A percentile compares a stretch with the other conserved stretches of the same genome.
Conservation (phyloP, 2,329 filamentous ascomycete genomes). For the Phialophora macrospora region DNA sequence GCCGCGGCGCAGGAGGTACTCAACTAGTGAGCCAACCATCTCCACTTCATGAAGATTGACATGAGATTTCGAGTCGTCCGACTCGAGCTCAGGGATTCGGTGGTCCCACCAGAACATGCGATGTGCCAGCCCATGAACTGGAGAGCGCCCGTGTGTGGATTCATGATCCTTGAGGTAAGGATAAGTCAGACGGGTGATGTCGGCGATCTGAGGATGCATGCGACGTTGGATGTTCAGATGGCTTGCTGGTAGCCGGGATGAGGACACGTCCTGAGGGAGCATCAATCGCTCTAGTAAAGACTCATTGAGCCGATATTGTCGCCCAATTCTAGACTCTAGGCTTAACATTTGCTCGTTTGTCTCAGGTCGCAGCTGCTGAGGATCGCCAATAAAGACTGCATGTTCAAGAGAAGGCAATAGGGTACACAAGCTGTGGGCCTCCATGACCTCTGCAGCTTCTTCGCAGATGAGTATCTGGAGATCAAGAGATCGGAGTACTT, state of each 20-base stretch:
- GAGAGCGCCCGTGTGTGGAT: slow-evolving; percentile 21
- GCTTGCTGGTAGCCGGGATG: slow-evolving; percentile 35
- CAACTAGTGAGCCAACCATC: slow-evolving; percentile 41
- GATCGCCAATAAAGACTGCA: slow-evolving; percentile 56
- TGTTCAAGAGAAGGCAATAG: slow-evolving; percentile 66
- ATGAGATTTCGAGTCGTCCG: slow-evolving; percentile 38
- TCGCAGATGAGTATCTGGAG: slow-evolving; percentile 63
- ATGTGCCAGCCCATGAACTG: slow-evolving; percentile 38
- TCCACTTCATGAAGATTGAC: slow-evolving; percentile 41
- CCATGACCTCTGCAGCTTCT: slow-evolving; percentile 71
- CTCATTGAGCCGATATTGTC: slow-evolving; percentile 60
- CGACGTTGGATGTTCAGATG: slow-evolving; percentile 42
- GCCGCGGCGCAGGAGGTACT: slow-evolving; percentile 40
- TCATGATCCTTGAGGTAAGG: slow-evolving; percentile 40
- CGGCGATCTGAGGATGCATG: slow-evolving; percentile 43
- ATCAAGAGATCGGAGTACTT: slow-evolving; percentile 38
- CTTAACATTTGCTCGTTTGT: slow-evolving; percentile 53
- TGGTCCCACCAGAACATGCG: slow-evolving; percentile 44
- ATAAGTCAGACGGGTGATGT: slow-evolving; percentile 41
- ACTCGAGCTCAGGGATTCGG: slow-evolving; percentile 37
- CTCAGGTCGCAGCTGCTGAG: slow-evolving; percentile 42
- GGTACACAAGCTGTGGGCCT: slow-evolving; percentile 64
- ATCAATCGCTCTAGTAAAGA: slow-evolving; percentile 66
- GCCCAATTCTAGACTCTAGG: slow-evolving; percentile 55
- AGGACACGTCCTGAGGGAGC: slow-evolving; percentile 32